phyloP scores from a whole-genome alignment of 345 rosid species.

The Gossypium raimondii region DNA sequence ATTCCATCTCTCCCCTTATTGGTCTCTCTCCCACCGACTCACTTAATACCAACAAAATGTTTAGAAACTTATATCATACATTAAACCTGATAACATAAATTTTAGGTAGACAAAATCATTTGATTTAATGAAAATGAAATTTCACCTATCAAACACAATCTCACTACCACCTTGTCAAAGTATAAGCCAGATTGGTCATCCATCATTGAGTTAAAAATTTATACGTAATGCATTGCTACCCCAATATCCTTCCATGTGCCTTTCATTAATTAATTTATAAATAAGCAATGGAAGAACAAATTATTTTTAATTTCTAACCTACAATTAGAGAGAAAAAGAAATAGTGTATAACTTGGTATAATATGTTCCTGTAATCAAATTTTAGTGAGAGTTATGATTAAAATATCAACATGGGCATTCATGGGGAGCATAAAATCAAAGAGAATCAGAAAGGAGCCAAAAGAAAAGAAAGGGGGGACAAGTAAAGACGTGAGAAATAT shows the following conservation, averaged over 20 bases:
- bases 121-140: no score
- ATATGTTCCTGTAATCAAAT: neutral
- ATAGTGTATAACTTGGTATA: neutral
- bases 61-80: no score
- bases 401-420: conserved; percentile 31
- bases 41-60: no score
- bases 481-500: conserved; percentile 21
- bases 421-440: conserved; percentile 58
- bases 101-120: no score
- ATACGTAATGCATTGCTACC: neutral
- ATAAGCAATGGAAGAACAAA: neutral
- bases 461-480: conserved; percentile 17
- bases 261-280: neutral
- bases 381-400: conserved; percentile 28
- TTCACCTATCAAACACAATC: no score
- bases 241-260: neutral
- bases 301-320: neutral
- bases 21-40: no score
- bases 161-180: no score
- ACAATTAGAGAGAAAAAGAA: neutral
- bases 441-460: conserved; percentile 42
- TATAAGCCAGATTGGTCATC: neutral
- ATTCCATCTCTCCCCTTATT: no score
- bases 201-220: neutral
- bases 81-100: no score